Conservation (phyloP, 352 stramenopile species). For the Phytophthora macrochlamydospora region DNA sequence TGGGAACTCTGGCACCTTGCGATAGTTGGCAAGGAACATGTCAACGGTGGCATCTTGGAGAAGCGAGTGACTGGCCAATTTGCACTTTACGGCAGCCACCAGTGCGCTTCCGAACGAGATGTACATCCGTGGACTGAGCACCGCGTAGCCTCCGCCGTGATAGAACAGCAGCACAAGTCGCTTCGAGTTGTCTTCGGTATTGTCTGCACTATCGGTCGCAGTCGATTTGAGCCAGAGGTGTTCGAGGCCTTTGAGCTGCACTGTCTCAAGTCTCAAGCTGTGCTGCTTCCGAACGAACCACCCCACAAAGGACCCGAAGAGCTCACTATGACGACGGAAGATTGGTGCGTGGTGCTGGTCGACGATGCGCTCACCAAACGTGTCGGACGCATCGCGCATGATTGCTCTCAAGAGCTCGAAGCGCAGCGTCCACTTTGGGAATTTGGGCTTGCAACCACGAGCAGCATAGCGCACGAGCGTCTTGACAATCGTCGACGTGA, state of each 20-base stretch:
- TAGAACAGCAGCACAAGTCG: not conserved
- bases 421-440: constrained; percentile 40
- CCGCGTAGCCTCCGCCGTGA: constrained; percentile 37
- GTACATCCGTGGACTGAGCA: constrained; percentile 35
- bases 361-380: constrained; percentile 22
- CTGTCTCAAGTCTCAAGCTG: constrained; percentile 22
- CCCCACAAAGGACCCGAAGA: constrained; percentile 25
- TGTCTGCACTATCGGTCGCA: not conserved
- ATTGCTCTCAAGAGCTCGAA: constrained; percentile 38
- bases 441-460: constrained; percentile 28
- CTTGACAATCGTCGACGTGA: not conserved
- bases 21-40: constrained; percentile 41
- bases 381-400: constrained; percentile 15
- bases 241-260: constrained; percentile 45
- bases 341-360: constrained; percentile 18
- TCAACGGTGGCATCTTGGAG: constrained; percentile 14
- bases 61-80: not conserved
- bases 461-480: constrained; percentile 6
- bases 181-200: not conserved
- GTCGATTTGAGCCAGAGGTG: constrained; percentile 41
- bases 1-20: constrained; percentile 34
- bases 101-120: constrained; percentile 14
- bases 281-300: constrained; percentile 19
- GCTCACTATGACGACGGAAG: constrained; percentile 28
- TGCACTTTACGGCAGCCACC: not conserved